Conservation (phyloP, 164 flowering plant species). For the Dillenia suffruticosa region DNA sequence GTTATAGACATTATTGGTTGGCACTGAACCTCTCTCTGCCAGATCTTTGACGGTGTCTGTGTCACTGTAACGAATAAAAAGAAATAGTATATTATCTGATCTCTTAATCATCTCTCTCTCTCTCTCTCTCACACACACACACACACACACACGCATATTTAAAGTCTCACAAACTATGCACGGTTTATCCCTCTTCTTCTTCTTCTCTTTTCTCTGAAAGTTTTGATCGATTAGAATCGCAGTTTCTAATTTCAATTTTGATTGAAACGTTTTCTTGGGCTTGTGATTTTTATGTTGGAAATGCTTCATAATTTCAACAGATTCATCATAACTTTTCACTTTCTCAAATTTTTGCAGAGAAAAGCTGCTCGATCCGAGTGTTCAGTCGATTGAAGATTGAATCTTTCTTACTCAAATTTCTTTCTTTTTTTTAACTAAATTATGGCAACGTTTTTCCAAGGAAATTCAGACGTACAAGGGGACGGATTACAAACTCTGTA, state of each 20-base stretch:
- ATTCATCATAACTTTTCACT: slow-evolving; percentile 10
- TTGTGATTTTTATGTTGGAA: too few relatives aligned
- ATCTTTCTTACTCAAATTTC: background rate
- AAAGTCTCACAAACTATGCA: background rate
- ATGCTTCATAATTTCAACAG: background rate
- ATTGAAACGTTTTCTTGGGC: too few relatives aligned
- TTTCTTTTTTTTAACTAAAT: slow-evolving; percentile 8
- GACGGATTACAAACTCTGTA: slow-evolving; percentile 84
- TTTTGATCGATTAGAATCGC: too few relatives aligned
- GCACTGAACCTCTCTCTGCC: too few relatives aligned
- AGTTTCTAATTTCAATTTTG: too few relatives aligned
- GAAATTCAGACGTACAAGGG: slow-evolving; percentile 69
- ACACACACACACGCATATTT: slow-evolving; percentile 4
- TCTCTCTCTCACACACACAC: slow-evolving; percentile 4
- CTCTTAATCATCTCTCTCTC: slow-evolving; percentile 13
- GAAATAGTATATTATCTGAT: slow-evolving; percentile 20
- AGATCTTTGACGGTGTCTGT: too few relatives aligned
- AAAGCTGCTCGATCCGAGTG: too few relatives aligned
- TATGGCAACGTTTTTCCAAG: slow-evolving; percentile 88
- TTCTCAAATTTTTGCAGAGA: slow-evolving; percentile 19
- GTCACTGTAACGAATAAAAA: slow-evolving; percentile 24
- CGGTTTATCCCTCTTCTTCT: background rate
- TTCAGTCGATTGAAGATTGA: background rate
- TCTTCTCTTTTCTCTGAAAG: slow-evolving; percentile 2
- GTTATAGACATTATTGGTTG: slow-evolving; percentile 11